Evolutionary conservation across 768 basidiomycete species (phyloP).

Genomic region (Filobasidium floriforme): DNA sequence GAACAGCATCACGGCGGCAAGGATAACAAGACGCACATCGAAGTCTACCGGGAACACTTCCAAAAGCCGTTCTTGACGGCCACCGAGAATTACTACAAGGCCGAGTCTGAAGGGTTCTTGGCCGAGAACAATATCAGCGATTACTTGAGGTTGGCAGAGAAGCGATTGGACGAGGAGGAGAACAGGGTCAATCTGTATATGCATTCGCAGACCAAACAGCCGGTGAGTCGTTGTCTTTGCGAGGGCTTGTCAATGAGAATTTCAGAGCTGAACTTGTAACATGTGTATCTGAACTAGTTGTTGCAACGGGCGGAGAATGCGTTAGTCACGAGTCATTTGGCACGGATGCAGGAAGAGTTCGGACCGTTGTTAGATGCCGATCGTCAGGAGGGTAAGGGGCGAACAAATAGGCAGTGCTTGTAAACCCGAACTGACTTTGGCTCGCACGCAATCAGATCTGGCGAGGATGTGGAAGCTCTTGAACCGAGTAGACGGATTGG

Average conservation of each 20-base stretch:
- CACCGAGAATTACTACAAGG: conserved; percentile 83
- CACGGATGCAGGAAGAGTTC: conserved; percentile 87
- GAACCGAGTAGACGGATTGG: conserved; percentile 82
- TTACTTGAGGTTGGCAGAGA: conserved; percentile 90
- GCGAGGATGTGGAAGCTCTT: conserved; percentile 92
- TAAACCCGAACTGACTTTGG: background rate
- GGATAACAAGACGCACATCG: conserved; percentile 51
- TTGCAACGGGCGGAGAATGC: conserved; percentile 69
- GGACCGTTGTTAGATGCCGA: conserved; percentile 70
- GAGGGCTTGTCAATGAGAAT: background rate
- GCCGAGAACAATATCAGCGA: conserved; percentile 82
- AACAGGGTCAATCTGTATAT: conserved; percentile 91
- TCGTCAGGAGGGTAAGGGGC: conserved; percentile 61
- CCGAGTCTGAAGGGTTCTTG: conserved; percentile 84
- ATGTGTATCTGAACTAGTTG: conserved; percentile 32
- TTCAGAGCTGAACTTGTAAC: conserved; percentile 24
- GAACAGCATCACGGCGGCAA: conserved; percentile 49
- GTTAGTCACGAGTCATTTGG: conserved; percentile 76
- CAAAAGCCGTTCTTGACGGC: conserved; percentile 79
- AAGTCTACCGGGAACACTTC: conserved; percentile 86
- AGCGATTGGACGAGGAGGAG: conserved; percentile 85
- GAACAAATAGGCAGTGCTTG: background rate
- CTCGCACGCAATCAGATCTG: conserved; percentile 52
- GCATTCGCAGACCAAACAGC: conserved; percentile 77
- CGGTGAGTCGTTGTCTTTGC: conserved; percentile 40